These are phyloP conservation scores for Arachis stenosperma DNA, from an alignment of 306 rosid species.

Conservation along the genomic window DNA sequence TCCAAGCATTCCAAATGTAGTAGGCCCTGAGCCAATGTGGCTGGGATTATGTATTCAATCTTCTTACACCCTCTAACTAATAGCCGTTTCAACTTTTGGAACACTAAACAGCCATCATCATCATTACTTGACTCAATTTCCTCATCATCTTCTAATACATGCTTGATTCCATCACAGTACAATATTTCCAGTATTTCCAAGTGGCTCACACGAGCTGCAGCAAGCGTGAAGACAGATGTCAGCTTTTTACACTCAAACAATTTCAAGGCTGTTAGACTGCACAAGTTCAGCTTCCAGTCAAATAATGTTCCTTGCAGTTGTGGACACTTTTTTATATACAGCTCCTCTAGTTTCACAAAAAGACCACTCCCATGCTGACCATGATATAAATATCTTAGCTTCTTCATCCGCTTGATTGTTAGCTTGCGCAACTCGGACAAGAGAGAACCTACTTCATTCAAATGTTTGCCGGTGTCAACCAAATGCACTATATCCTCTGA, in stretches of 20 bases:
- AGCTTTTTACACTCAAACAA: constrained; percentile 1
- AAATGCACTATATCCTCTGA: constrained; percentile 15
- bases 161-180: background rate
- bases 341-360: constrained; percentile 21
- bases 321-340: background rate
- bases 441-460: background rate
- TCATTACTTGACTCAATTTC: no score
- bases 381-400: constrained; percentile 11
- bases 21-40: no score
- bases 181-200: constrained; percentile 5
- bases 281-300: no score
- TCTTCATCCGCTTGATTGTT: background rate
- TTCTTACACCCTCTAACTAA: no score
- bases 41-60: no score
- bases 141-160: constrained; percentile 18
- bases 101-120: no score
- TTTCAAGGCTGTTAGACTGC: no score
- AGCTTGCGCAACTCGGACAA: constrained; percentile 30
- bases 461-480: background rate
- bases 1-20: no score
- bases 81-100: no score
- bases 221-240: constrained; percentile 21
- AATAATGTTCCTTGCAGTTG: no score
- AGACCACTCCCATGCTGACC: constrained; percentile 7
- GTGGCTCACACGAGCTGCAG: constrained; percentile 1